Conservation (phyloP, 139 green algal species). For the Haematococcus sp. region DNA sequence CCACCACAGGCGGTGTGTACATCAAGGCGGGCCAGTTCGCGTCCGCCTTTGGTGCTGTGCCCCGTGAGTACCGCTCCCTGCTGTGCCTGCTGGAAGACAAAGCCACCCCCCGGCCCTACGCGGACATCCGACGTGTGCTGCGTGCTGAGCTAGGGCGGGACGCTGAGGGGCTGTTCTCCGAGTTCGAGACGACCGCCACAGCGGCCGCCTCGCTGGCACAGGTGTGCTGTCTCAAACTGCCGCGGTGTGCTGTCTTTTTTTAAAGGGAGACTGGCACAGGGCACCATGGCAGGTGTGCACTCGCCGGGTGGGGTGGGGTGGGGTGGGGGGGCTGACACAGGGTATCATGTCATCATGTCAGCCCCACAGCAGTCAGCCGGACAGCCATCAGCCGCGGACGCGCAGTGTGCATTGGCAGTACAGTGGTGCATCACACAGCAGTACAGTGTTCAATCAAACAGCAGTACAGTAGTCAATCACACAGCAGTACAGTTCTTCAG, state of each 20-base stretch:
- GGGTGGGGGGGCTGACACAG: too few relatives aligned
- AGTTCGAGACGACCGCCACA: constrained; percentile 63
- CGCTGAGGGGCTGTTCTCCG: constrained; percentile 51
- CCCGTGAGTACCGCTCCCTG: constrained; percentile 56
- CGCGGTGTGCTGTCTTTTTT: neutral
- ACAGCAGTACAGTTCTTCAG: too few relatives aligned
- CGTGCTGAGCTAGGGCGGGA: constrained; percentile 38
- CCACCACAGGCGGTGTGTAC: constrained; percentile 89
- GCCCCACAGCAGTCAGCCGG: too few relatives aligned
- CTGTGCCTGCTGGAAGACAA: constrained; percentile 73
- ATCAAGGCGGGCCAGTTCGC: constrained; percentile 88
- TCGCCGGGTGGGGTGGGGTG: too few relatives aligned
- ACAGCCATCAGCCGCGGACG: too few relatives aligned
- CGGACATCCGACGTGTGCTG: constrained; percentile 26
- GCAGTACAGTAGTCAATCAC: too few relatives aligned
- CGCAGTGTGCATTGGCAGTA: too few relatives aligned
- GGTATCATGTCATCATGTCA: too few relatives aligned
- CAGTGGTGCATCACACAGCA: too few relatives aligned
- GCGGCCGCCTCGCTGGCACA: constrained; percentile 80
- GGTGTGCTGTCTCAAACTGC: constrained; percentile 21
- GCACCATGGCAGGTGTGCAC: too few relatives aligned
- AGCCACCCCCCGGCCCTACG: constrained; percentile 58
- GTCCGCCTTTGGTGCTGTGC: constrained; percentile 53
- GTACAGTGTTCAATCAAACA: too few relatives aligned
- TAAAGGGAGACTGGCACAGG: neutral